Base-by-base conservation (phyloP, 768 basidiomycete species). In the Tylopilus felleus region DNA sequence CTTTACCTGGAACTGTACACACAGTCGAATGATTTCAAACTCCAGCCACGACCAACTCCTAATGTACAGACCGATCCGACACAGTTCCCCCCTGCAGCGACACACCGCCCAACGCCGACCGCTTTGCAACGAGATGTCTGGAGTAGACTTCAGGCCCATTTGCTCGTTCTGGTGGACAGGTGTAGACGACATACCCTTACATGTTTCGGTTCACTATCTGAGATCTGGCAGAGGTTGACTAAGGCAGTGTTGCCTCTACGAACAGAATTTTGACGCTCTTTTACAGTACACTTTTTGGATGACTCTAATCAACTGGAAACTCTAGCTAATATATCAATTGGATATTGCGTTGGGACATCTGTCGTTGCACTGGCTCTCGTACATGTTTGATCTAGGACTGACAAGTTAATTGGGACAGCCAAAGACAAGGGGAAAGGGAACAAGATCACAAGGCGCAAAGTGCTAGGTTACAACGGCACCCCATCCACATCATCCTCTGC, bases 401-500 rank as follows among this genome's bases (percentile, higher is more conserved):
- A 40, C 43, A 8, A 38, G 41, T 27, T 38, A 13, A 36, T 52
- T 49, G 16, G 12, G 14, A 49, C 55, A 44, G 17, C 25, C 42
- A 36, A 51, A 43, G 6, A 25, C 21, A 21, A 23, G 25, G 28
- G 36, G 27, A 51, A 31, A 17, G 4, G 27, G 25, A 46, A 31
- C 44, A 35, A 44, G 22, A 33, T 19, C 31, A 39, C 42, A 19
- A 36, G 3, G 21, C 3, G 16, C 6, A 38, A 45, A 14, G 39
- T 38, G 23, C 17, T 9, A 31, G 5, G 17, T 64, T 66, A 75
- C 55, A 79, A 62, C 1, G 75, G 71, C 16, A 61, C 69, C 1
- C 77, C 77, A 48, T 75, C 74, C 16, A 74, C 43, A 51, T 74
- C 75, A 40, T 71, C 73, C 21, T 65, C 64, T 5, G 21, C 57